These are phyloP conservation scores for Adenanthera pavonina DNA, from an alignment of 306 rosid species.

Conservation along the genomic window DNA sequence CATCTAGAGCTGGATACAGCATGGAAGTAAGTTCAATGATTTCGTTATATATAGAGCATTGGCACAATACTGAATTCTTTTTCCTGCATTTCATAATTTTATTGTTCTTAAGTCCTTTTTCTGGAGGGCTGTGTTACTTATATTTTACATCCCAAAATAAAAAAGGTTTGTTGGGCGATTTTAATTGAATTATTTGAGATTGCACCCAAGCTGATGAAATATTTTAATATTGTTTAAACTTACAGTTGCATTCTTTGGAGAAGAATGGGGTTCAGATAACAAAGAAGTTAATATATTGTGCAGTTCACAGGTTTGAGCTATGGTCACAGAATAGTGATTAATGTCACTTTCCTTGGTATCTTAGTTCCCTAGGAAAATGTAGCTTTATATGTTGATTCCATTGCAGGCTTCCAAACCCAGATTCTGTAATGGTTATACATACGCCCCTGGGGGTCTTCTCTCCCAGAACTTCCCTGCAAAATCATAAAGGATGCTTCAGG, in stretches of 20 bases:
- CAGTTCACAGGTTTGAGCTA: conserved; percentile 79
- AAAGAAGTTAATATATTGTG: conserved; percentile 79
- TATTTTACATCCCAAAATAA: conserved; percentile 20
- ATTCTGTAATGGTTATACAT: conserved; percentile 77
- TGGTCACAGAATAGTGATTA: conserved; percentile 19
- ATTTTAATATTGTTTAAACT: conserved; percentile 44
- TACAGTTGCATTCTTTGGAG: conserved; percentile 79
- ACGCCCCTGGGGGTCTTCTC: conserved; percentile 74
- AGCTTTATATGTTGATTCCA: conserved; percentile 25
- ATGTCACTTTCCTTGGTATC: conserved; percentile 3
- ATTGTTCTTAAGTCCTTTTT: neutral
- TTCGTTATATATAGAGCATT: conserved; percentile 32
- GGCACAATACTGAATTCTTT: neutral
- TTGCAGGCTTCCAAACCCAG: conserved; percentile 76
- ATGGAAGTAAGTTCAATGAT: conserved; percentile 77
- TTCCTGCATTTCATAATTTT: neutral
- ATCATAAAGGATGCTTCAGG: conserved; percentile 75
- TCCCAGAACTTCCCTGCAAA: conserved; percentile 68
- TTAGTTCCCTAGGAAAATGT: neutral
- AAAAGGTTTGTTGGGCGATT: neutral
- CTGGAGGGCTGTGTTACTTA: conserved; percentile 26
- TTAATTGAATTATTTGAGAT: conserved; percentile 31
- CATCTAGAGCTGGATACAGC: conserved; percentile 90
- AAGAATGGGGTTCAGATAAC: conserved; percentile 74
- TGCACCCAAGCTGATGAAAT: conserved; percentile 43